Evolutionary conservation across 2,329 filamentous ascomycete species (phyloP).

Genomic region (Dothideomycetes sp.): DNA sequence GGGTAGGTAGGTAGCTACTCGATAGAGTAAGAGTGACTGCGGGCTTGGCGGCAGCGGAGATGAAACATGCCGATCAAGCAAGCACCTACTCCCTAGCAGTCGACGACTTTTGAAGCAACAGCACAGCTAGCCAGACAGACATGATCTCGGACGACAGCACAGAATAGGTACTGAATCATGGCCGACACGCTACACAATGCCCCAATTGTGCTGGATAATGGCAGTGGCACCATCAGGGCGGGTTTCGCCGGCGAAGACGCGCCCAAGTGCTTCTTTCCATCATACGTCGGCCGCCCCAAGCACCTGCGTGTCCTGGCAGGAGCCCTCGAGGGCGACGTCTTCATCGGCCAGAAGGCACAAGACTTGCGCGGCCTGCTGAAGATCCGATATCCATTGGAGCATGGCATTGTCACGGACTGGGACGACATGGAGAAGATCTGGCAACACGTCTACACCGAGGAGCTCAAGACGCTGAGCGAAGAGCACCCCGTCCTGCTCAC

Average conservation of each 20-base stretch:
- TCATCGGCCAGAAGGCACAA: constrained; percentile 86
- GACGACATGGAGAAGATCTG: constrained; percentile 99
- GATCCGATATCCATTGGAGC: constrained; percentile 90
- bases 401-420: constrained; percentile 99
- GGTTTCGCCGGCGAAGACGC: constrained; percentile 94
- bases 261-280: constrained; percentile 95
- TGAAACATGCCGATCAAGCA: neutral
- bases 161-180: constrained; percentile 39
- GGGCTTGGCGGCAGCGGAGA: too few species aligned
- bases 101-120: neutral
- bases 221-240: constrained; percentile 92
- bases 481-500: constrained; percentile 99
- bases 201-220: constrained; percentile 97
- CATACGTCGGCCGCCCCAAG: constrained; percentile 92
- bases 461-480: constrained; percentile 98
- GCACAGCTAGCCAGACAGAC: neutral
- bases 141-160: neutral
- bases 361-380: constrained; percentile 88
- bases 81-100: neutral
- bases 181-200: constrained; percentile 77
- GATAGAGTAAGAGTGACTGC: too few species aligned
- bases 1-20: too few species aligned
- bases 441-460: constrained; percentile 99
- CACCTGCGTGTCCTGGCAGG: constrained; percentile 92
- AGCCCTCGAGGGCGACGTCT: constrained; percentile 90